Evolutionary conservation across 495 filamentous ascomycete species (phyloP).

Genomic region (Hyphodiscus hymeniophilus): DNA sequence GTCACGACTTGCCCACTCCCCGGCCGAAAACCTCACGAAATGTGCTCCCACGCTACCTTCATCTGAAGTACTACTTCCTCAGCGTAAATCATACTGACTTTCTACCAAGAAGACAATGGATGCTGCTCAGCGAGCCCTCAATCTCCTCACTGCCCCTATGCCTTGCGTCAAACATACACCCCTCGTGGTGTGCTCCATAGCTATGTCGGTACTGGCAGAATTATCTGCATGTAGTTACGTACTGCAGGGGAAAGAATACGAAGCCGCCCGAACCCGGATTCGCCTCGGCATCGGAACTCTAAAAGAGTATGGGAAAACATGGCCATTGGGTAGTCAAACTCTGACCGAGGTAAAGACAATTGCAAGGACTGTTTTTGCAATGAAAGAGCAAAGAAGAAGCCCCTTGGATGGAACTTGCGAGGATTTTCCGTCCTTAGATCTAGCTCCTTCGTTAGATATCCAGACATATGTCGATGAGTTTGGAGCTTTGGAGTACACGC

Average conservation of each 20-base stretch:
- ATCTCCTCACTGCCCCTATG: conserved; percentile 52
- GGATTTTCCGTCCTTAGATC: no score
- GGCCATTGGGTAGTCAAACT: not conserved
- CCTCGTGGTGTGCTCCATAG: conserved; percentile 58
- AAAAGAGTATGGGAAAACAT: conserved; percentile 28
- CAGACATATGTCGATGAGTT: no score
- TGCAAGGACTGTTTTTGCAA: not conserved
- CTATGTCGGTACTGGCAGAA: conserved; percentile 37
- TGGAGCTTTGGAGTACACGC: no score
- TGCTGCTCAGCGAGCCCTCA: conserved; percentile 55
- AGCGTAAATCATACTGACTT: conserved; percentile 34
- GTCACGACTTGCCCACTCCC: conserved; percentile 27
- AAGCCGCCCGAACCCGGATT: conserved; percentile 53
- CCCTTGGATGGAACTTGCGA: no score
- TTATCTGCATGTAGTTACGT: conserved; percentile 42
- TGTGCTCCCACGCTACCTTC: conserved; percentile 29
- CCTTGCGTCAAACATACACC: conserved; percentile 55
- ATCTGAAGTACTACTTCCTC: conserved; percentile 25
- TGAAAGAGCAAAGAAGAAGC: no score
- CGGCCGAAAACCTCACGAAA: conserved; percentile 29
- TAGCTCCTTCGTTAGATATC: no score
- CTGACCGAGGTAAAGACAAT: not conserved
- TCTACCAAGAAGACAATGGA: conserved; percentile 59
- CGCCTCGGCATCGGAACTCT: conserved; percentile 59
- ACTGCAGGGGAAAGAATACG: conserved; percentile 41